A percentile compares a stretch with the other conserved stretches of the same genome.
Conservation (phyloP, 441 rosid genomes). For the Brassica hybrid region DNA sequence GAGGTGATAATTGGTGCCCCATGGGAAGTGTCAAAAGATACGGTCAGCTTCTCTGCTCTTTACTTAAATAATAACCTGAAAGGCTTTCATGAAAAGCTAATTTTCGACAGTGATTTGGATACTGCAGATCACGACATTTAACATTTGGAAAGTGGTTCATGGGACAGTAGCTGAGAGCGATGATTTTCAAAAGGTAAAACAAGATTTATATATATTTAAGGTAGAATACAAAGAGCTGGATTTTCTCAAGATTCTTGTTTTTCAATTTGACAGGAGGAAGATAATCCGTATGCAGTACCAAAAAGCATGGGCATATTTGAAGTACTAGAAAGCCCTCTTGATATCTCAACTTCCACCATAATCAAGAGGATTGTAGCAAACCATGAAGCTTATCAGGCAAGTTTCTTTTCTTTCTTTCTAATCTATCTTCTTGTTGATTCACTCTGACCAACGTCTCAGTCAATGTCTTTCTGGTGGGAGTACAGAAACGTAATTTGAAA, state of each 20-base stretch:
- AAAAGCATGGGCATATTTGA: slow-evolving; percentile 78
- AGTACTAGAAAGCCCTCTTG: slow-evolving; percentile 78
- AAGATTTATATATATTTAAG: not conserved
- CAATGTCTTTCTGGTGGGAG: not conserved
- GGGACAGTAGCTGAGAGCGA: slow-evolving; percentile 83
- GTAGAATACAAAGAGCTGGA: not conserved
- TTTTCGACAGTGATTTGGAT: slow-evolving; percentile 16
- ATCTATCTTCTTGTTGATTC: not conserved
- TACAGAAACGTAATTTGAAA: slow-evolving; percentile 86
- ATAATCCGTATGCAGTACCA: slow-evolving; percentile 83
- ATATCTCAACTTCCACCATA: slow-evolving; percentile 74
- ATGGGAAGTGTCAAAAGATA: slow-evolving; percentile 89
- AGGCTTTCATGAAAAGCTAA: not conserved
- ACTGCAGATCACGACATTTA: slow-evolving; percentile 85
- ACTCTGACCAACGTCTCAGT: slow-evolving; percentile 8
- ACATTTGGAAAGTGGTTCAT: slow-evolving; percentile 84
- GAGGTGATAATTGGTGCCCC: slow-evolving; percentile 99
- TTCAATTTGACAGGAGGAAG: slow-evolving; percentile 51
- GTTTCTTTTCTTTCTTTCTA: not conserved
- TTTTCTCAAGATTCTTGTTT: slow-evolving; percentile 5
- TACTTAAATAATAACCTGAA: not conserved
- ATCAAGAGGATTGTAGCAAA: slow-evolving; percentile 84
- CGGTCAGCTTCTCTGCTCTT: slow-evolving; percentile 55
- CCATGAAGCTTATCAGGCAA: slow-evolving; percentile 83
- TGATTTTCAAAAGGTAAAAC: slow-evolving; percentile 40